A percentile compares a stretch with the other conserved stretches of the same genome.
phyloP scores from a whole-genome alignment of 306 rosid species.

The Comarum palustre region DNA sequence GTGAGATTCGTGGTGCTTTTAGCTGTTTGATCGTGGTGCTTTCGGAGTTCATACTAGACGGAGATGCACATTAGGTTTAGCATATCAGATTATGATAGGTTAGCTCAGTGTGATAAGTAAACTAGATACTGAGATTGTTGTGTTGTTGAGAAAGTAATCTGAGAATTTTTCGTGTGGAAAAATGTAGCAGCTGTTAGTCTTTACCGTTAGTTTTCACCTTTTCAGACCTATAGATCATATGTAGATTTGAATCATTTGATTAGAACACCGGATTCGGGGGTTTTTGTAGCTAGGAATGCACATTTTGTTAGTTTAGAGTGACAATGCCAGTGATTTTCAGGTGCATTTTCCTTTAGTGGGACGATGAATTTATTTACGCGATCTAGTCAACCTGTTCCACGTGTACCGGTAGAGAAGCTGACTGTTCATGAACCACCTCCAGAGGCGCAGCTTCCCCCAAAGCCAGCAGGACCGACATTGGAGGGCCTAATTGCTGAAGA shows the following conservation, averaged over 20 bases:
- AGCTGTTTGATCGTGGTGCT: background rate
- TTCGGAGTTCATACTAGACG: background rate
- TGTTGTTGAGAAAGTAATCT: slow-evolving; percentile 2
- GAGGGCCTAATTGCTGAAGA: slow-evolving; percentile 52
- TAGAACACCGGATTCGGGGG: background rate
- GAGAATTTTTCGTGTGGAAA: background rate
- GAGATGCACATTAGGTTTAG: background rate
- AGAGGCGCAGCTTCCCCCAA: slow-evolving; percentile 36
- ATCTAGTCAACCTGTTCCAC: slow-evolving; percentile 42
- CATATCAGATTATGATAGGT: background rate
- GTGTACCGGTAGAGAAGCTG: slow-evolving; percentile 42
- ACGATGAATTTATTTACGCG: slow-evolving; percentile 77
- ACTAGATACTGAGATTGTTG: background rate
- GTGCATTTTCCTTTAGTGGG: slow-evolving; percentile 12
- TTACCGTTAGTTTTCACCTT: background rate
- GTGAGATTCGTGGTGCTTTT: slow-evolving; percentile 5
- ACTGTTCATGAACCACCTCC: slow-evolving; percentile 39
- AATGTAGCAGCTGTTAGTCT: background rate
- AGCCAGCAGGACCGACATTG: slow-evolving; percentile 45
- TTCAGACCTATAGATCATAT: background rate
- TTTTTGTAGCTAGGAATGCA: background rate
- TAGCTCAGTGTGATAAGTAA: background rate
- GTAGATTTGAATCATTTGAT: background rate
- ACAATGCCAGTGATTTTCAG: slow-evolving; percentile 28
- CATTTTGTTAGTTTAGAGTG: background rate